These are phyloP conservation scores for Pleurotus pulmonarius DNA, from an alignment of 768 basidiomycete genomes.

Conservation along the genomic window DNA sequence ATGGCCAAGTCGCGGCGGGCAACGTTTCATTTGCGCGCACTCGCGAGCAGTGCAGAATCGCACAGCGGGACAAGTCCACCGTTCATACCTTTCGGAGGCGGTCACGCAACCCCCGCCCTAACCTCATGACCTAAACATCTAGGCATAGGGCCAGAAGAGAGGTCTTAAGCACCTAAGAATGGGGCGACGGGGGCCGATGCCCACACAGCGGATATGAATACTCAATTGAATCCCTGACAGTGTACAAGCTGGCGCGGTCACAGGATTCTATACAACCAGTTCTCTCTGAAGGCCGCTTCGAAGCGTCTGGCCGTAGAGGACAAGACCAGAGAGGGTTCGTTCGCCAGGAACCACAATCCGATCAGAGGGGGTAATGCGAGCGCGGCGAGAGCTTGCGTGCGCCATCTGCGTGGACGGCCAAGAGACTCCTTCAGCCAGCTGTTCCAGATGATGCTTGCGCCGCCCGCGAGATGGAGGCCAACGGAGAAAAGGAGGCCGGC, in stretches of 20 bases:
- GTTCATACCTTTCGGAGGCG: not conserved
- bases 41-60: not conserved
- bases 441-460: conserved; percentile 48
- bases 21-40: not conserved
- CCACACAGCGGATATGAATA: too few species aligned
- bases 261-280: conserved; percentile 45
- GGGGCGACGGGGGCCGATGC: too few species aligned
- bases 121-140: too few species aligned
- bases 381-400: conserved; percentile 26
- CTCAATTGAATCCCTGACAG: too few species aligned
- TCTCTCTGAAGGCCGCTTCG: conserved; percentile 42
- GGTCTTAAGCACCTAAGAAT: too few species aligned
- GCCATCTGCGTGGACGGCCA: conserved; percentile 13
- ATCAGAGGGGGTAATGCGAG: conserved; percentile 48
- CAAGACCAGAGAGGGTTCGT: conserved; percentile 57
- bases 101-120: too few species aligned
- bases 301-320: conserved; percentile 48
- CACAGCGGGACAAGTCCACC: conserved; percentile 7
- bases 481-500: conserved; percentile 53
- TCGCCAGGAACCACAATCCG: conserved; percentile 50
- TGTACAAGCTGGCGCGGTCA: not conserved
- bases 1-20: not conserved
- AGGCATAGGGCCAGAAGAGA: too few species aligned
- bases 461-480: conserved; percentile 62
- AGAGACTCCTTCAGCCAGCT: conserved; percentile 35